Conservation (phyloP, 2,329 filamentous ascomycete genomes). For the Elsinoe batatas region DNA sequence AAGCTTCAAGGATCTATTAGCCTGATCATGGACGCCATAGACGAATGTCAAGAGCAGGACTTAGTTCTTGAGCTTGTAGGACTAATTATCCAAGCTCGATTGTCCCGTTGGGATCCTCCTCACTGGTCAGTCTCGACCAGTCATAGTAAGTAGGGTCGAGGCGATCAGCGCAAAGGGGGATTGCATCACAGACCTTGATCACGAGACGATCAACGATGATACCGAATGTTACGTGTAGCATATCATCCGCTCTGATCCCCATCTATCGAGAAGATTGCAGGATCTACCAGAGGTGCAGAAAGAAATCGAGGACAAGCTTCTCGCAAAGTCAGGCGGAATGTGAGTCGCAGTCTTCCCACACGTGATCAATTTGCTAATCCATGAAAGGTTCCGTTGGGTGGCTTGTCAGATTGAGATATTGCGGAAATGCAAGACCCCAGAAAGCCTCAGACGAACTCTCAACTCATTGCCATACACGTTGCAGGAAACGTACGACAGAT, state of each 20-base stretch:
- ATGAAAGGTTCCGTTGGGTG: not conserved
- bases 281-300: no score
- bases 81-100: not conserved
- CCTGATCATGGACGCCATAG: slow-evolving; percentile 22
- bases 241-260: no score
- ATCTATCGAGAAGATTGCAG: no score
- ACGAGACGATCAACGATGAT: no score
- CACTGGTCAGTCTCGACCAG: no score
- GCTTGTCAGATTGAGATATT: not conserved
- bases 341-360: not conserved
- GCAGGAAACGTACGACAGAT: not conserved
- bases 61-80: not conserved
- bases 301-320: no score
- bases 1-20: slow-evolving; percentile 15
- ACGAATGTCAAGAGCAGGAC: slow-evolving; percentile 18
- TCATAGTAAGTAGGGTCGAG: no score
- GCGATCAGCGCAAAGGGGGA: no score
- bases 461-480: not conserved
- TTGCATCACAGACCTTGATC: no score
- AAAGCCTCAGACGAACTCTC: not conserved
- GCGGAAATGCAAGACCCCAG: not conserved
- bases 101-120: no score
- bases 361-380: no score
- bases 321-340: not conserved
- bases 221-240: no score